Evolutionary conservation across 2,329 filamentous ascomycete species (phyloP).

Genomic region (Phialophora tarda): DNA sequence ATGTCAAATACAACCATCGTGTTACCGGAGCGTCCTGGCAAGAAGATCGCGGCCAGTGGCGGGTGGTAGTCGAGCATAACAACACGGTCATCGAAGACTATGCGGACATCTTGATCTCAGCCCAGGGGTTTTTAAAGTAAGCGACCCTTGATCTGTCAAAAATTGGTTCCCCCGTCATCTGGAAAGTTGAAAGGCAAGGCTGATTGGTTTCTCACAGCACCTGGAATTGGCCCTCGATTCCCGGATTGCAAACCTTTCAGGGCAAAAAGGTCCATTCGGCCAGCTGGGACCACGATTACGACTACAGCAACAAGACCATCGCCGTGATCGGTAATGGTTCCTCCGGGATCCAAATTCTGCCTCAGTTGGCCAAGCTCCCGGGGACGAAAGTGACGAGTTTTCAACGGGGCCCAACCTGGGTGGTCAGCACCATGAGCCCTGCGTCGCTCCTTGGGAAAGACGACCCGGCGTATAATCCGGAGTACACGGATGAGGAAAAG

Average conservation of each 20-base stretch:
- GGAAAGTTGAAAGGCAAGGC: slow-evolving; percentile 5
- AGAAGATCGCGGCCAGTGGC: background rate
- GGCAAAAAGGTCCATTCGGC: slow-evolving; percentile 42
- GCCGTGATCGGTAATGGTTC: slow-evolving; percentile 44
- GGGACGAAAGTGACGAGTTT: slow-evolving; percentile 43
- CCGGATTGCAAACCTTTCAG: slow-evolving; percentile 40
- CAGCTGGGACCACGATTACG: slow-evolving; percentile 40
- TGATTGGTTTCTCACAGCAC: slow-evolving; percentile 4
- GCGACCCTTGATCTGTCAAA: background rate
- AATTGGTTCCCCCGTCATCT: background rate
- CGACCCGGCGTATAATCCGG: slow-evolving; percentile 38
- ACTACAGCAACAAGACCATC: slow-evolving; percentile 41
- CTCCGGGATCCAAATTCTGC: slow-evolving; percentile 50
- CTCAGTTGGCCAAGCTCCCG: slow-evolving; percentile 36
- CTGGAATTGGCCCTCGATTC: slow-evolving; percentile 42
- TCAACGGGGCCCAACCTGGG: slow-evolving; percentile 44
- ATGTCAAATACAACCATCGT: slow-evolving; percentile 42
- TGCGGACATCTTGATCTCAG: slow-evolving; percentile 62
- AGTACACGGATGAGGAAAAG: slow-evolving; percentile 43
- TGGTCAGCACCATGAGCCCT: slow-evolving; percentile 41
- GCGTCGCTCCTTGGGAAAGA: slow-evolving; percentile 33
- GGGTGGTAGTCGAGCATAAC: slow-evolving; percentile 23
- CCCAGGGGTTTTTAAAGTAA: slow-evolving; percentile 58
- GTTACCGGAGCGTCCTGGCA: background rate
- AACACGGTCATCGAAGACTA: slow-evolving; percentile 17